Conservation (phyloP, 2,329 filamentous ascomycete species). For the Sarocladiaceae sp. region DNA sequence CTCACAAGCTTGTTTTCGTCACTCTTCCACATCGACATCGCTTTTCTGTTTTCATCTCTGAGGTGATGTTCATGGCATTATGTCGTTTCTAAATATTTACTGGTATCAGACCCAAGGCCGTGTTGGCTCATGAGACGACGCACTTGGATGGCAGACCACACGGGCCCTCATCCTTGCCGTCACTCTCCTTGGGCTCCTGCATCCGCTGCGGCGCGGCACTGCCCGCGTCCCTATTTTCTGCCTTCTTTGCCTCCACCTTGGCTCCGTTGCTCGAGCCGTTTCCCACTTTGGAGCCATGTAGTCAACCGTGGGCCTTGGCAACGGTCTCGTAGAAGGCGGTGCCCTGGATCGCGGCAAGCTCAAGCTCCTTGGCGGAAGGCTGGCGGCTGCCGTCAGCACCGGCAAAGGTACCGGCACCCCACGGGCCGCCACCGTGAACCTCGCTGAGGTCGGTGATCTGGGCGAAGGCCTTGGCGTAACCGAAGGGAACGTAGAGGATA, state of each 20-base stretch:
- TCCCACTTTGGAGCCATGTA: conserved; percentile 51
- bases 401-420: conserved; percentile 91
- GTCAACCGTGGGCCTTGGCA: conserved; percentile 68
- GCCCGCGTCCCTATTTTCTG: conserved; percentile 10
- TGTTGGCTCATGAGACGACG: conserved; percentile 36
- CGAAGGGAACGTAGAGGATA: conserved; percentile 91
- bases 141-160: conserved; percentile 76
- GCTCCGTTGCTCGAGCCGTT: conserved; percentile 19
- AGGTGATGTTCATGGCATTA: conserved; percentile 4
- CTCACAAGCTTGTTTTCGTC: no score
- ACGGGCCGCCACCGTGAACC: conserved; percentile 79
- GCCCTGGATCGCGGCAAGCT: conserved; percentile 77
- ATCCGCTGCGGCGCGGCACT: conserved; percentile 18
- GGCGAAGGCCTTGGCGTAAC: conserved; percentile 75
- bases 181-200: conserved; percentile 27
- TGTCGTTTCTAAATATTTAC: not conserved
- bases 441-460: conserved; percentile 66
- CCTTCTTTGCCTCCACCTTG: conserved; percentile 13
- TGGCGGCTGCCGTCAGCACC: conserved; percentile 74
- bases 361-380: conserved; percentile 67
- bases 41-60: no score
- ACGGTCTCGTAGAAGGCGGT: conserved; percentile 75
- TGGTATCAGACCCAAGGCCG: conserved; percentile 40
- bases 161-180: conserved; percentile 54
- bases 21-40: no score